Conservation (phyloP, 2,329 filamentous ascomycete species). For the Pseudogymnoascus sp. region DNA sequence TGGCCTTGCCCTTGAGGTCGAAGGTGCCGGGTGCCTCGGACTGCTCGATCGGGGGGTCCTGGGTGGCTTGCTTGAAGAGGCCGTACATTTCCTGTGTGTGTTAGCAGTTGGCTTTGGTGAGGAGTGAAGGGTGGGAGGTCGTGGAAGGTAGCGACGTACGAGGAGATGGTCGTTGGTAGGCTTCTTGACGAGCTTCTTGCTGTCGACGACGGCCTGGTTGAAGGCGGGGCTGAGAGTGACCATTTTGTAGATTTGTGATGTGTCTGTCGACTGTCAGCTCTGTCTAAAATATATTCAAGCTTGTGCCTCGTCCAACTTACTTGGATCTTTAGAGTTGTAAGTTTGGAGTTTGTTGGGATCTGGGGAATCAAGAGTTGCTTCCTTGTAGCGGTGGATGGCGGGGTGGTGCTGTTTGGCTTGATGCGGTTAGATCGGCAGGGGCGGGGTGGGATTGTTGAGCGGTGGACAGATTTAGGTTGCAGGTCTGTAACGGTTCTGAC, state of each 20-base stretch:
- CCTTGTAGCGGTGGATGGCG: conserved; percentile 1
- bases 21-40: conserved; percentile 56
- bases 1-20: conserved; percentile 72
- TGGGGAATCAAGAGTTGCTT: neutral
- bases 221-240: conserved; percentile 31
- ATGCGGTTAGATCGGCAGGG: neutral
- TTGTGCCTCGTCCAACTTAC: neutral
- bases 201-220: conserved; percentile 52
- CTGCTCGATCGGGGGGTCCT: conserved; percentile 30
- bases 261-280: neutral
- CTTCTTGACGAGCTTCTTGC: conserved; percentile 60
- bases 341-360: conserved; percentile 1
- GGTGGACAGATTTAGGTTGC: conserved; percentile 1
- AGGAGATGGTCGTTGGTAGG: conserved; percentile 59
- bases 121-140: neutral
- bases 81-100: conserved; percentile 33
- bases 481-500: neutral
- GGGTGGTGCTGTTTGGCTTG: neutral
- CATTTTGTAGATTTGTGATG: neutral
- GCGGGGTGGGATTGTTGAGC: conserved; percentile 4
- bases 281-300: no score
- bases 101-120: neutral
- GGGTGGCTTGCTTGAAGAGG: conserved; percentile 39
- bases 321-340: neutral
- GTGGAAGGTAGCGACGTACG: neutral